Evolutionary conservation across 768 basidiomycete species (phyloP).

Genomic region (Serendipita vermifera): DNA sequence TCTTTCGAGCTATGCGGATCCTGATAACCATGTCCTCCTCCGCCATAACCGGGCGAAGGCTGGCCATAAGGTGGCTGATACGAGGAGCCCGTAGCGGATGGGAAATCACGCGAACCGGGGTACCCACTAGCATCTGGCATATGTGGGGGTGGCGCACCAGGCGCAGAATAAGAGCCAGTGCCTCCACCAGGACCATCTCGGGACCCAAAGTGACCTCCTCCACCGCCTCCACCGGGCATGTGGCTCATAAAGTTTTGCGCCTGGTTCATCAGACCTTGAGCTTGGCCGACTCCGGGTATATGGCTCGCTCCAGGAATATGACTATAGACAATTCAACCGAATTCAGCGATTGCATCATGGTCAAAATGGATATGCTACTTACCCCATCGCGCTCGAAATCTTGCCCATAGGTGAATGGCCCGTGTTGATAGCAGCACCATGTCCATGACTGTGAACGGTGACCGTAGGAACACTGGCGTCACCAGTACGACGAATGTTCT

Average conservation of each 20-base stretch:
- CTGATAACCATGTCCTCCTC: not conserved
- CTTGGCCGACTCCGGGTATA: not conserved
- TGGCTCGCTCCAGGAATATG: not conserved
- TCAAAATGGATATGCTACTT: no score
- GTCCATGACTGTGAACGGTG: not conserved
- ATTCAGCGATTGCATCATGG: no score
- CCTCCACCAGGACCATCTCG: constrained; percentile 2
- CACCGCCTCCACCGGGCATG: not conserved
- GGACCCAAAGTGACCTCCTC: not conserved
- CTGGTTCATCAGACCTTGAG: no score
- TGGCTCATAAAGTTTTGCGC: not conserved
- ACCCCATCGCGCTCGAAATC: not conserved
- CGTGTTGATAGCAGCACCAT: not conserved
- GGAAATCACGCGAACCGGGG: no score
- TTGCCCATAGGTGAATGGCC: not conserved
- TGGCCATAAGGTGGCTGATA: not conserved
- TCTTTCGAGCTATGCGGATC: not conserved
- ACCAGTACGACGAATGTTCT: constrained; percentile 49
- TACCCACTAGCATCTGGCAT: no score
- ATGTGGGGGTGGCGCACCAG: no score
- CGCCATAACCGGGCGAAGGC: not conserved
- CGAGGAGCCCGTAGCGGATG: not conserved
- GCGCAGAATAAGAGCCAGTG: no score
- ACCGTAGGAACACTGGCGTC: constrained; percentile 34
- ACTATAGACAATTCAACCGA: no score